Evolutionary conservation across 1,284 basidiomycete species (phyloP), one percentile per base, ranked within the genome.

Genomic region (Quambalaria eucalypti): DNA sequence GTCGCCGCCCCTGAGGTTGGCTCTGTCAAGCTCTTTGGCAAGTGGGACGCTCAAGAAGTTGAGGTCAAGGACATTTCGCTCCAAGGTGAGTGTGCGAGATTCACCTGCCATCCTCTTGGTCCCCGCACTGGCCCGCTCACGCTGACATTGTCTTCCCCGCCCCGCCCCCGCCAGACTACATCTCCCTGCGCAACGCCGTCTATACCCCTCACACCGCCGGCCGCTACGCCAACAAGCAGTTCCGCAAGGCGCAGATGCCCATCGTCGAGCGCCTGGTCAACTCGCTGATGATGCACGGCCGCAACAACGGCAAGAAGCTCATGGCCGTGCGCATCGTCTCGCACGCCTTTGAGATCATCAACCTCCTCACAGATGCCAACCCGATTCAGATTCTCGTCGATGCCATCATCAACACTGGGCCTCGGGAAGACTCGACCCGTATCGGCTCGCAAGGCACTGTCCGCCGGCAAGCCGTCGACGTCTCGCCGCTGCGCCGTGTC

Each of bases 181-280:
- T 98, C 80, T 92, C 96, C 82, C 88, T 95, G 80, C 91, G 90
- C 78, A 92, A 97, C 79, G 87, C 92, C 60, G 92, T 97, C 78
- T 97, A 91, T 81, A 81, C 93, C 60, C 75, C 93, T 61, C 93
- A 98, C 84, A 98, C 95, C 62, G 92, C 93, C 70, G 95, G 95
- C 70, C 90, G 95, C 79, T 98, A 97, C 79, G 90, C 92, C 77
- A 91, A 91, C 84, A 97, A 97, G 83, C 91, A 96, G 80, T 99
- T 99, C 87, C 95, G 93, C 84, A 99, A 99, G 86, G 91, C 91
- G 21, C 90, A 95, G 80, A 98, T 98, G 93, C 95, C 95, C 76
- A 95, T 98, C 78, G 95, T 98, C 73, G 93, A 98, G 82, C 90
- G 93, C 77, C 83, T 98, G 71, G 93, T 98, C 67, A 93, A 97